phyloP scores from a whole-genome alignment of 192 early-diverging fungal genomes.

The Gigaspora rosea region DNA sequence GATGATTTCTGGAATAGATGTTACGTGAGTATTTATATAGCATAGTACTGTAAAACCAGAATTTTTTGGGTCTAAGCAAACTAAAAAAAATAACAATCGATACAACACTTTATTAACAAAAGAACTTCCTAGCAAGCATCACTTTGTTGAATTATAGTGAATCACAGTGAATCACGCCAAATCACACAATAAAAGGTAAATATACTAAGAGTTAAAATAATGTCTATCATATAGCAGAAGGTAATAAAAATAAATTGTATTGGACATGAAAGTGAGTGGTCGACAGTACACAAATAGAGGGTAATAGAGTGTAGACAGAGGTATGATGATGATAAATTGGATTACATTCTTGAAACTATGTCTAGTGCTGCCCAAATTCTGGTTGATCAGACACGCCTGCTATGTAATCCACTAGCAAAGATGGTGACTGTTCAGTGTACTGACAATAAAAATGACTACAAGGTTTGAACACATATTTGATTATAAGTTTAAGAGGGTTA shows the following conservation, averaged over 20 bases:
- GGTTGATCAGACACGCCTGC: not conserved
- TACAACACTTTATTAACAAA: no score
- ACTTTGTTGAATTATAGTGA: no score
- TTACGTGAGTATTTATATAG: no score
- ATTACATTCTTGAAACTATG: not conserved
- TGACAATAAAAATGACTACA: constrained; percentile 3
- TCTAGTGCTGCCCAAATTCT: not conserved
- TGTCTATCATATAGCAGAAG: no score
- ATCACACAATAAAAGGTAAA: no score
- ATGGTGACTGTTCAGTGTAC: not conserved
- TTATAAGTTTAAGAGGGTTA: not conserved
- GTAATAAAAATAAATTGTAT: constrained; percentile 7
- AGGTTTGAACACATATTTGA: constrained; percentile 12
- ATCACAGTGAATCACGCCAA: no score
- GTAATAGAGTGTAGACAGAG: constrained; percentile 4
- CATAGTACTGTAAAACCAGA: no score
- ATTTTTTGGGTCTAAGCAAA: no score
- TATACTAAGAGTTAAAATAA: no score
- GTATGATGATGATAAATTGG: constrained; percentile 12
- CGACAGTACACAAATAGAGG: constrained; percentile 2
- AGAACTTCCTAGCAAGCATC: no score
- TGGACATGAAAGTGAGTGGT: not conserved
- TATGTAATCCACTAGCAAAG: not conserved
- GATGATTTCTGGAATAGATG: no score
- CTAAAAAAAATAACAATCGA: no score